A percentile compares a stretch with the other conserved stretches of the same genome.
Evolutionary conservation across 768 basidiomycete species (phyloP).

Genomic region (Russula abietina): DNA sequence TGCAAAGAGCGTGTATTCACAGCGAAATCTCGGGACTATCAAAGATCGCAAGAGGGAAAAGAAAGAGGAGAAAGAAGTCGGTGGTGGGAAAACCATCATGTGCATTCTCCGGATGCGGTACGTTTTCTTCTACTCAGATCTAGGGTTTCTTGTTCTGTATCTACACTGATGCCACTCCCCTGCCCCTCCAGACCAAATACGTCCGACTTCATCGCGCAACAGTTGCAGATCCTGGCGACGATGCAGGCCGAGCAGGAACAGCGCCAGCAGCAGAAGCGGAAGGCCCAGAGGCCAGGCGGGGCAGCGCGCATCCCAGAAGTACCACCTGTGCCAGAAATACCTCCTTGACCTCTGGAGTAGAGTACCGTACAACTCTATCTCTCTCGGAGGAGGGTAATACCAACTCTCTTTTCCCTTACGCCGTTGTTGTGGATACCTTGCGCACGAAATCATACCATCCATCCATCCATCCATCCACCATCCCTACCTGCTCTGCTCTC

Average conservation of each 20-base stretch:
- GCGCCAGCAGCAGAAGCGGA: constrained; percentile 53
- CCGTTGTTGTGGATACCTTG: constrained; percentile 29
- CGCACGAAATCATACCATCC: constrained; percentile 28
- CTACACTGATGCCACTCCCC: not conserved
- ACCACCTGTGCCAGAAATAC: constrained; percentile 30
- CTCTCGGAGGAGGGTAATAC: not conserved
- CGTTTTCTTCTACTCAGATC: constrained; percentile 25
- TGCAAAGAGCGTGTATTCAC: constrained; percentile 86
- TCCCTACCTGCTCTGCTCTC: not conserved
- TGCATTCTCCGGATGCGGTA: constrained; percentile 94
- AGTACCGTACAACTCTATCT: not conserved
- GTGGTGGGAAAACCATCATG: constrained; percentile 85
- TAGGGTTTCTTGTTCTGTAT: not conserved
- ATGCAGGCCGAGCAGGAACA: constrained; percentile 80
- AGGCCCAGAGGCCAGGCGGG: constrained; percentile 48
- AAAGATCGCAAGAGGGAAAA: constrained; percentile 91
- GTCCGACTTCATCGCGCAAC: constrained; percentile 82
- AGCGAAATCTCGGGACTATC: constrained; percentile 95
- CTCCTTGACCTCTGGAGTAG: constrained; percentile 11
- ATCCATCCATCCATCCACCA: too few relatives aligned
- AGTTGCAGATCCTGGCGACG: constrained; percentile 73
- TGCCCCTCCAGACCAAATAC: constrained; percentile 55
- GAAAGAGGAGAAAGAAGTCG: constrained; percentile 66
- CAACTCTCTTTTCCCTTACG: not conserved
- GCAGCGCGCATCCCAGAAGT: constrained; percentile 28